Conservation (phyloP, 169 alveolate genomes). For the Cryptosporidium parvum region DNA sequence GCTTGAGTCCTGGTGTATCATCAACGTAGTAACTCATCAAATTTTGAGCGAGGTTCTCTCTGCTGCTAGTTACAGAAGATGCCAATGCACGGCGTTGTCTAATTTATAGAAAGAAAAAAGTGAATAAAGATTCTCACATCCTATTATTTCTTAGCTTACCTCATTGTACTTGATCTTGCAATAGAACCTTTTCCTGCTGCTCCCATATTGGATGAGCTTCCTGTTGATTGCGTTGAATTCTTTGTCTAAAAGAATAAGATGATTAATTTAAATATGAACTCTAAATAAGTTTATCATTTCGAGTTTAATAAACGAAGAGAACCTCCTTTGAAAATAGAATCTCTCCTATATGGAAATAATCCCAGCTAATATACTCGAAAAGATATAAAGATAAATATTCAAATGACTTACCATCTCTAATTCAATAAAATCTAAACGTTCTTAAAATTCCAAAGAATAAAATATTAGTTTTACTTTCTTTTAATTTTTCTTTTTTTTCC, state of each 20-base stretch:
- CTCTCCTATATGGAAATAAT: neutral
- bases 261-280: neutral
- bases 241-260: slow-evolving; percentile 11
- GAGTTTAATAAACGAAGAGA: neutral
- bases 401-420: slow-evolving; percentile 12
- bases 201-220: slow-evolving; percentile 32
- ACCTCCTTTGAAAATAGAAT: neutral
- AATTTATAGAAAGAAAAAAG: neutral
- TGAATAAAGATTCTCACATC: neutral
- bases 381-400: neutral
- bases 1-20: slow-evolving; percentile 77
- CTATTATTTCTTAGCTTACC: slow-evolving; percentile 9
- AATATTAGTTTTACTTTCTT: neutral
- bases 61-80: slow-evolving; percentile 36
- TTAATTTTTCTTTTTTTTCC: neutral
- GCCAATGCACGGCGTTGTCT: slow-evolving; percentile 77
- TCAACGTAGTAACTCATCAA: slow-evolving; percentile 69
- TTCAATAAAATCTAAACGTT: slow-evolving; percentile 5
- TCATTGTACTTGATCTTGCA: slow-evolving; percentile 71
- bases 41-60: slow-evolving; percentile 54
- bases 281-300: neutral
- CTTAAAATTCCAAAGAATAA: neutral
- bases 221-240: slow-evolving; percentile 1
- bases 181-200: slow-evolving; percentile 55
- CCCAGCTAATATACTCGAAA: neutral